These are phyloP conservation scores for Beta vulgaris DNA, from an alignment of 148 eudicot genomes.

Conservation along the genomic window DNA sequence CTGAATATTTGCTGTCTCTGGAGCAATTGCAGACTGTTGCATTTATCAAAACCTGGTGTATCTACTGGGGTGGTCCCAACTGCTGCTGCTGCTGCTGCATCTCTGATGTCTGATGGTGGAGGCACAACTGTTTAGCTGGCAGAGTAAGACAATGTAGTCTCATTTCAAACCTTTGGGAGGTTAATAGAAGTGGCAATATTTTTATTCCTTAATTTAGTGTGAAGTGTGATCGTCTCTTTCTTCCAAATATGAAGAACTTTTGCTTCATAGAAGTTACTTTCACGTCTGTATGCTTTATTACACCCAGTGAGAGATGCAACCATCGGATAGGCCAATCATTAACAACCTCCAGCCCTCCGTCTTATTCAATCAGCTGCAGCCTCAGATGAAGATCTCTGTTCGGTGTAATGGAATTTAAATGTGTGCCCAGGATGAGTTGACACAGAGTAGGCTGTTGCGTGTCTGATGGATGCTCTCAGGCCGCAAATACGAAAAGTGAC, in stretches of 20 bases:
- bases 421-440: not conserved
- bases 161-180: not conserved
- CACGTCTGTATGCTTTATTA: not conserved
- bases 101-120: constrained; percentile 89
- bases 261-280: not conserved
- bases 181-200: not conserved
- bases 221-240: not conserved
- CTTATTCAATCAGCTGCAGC: not conserved
- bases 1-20: not conserved
- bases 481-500: not conserved
- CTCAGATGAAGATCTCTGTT: not conserved
- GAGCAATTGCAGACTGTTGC: constrained; percentile 60
- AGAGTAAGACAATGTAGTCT: constrained; percentile 10
- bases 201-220: not conserved
- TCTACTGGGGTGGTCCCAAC: constrained; percentile 87
- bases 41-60: constrained; percentile 86
- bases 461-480: not conserved
- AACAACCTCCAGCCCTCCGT: not conserved
- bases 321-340: not conserved
- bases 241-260: not conserved
- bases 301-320: not conserved
- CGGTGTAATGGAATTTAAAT: not conserved
- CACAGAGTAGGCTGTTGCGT: not conserved
- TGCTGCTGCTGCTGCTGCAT: constrained; percentile 94
- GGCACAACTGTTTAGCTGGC: constrained; percentile 50